Base-by-base conservation (phyloP, 2,329 filamentous ascomycete genomes). In the Colletotrichum aenigma region DNA sequence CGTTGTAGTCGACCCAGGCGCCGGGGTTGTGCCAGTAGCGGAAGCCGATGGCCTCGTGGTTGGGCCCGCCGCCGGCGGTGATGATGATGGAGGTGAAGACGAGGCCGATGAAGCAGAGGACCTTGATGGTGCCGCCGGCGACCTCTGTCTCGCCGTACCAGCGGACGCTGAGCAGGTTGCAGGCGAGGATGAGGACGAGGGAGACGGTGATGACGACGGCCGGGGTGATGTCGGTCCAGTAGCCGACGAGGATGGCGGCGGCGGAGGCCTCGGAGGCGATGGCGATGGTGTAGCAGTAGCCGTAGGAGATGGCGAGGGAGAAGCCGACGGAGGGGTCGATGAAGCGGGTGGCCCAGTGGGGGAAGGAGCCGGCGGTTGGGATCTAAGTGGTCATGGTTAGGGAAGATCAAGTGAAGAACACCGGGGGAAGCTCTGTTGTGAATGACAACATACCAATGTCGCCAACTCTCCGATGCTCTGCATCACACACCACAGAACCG, bases 51-150 rank as follows among this genome's bases (percentile, higher is more conserved):
- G 84, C 78, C 21, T 81, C 82, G 30, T 86, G 84, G 3, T 83
- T 86, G 10, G 86, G 86, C 13, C 93, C 93, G 9, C 86, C 86
- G n/a, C 86, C 86, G 13, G 85, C 86, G 43, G 87, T 82, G 61
- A 87, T 83, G 78, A 83, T 80, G 75, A 86, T 80, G 18, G 85
- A 86, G 62, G 88, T 84, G 77, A 89, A 88, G 77, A 88, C 85
- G 28, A 88, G 6, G 91, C 94, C 82, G 70, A 88, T 84, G 69
- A 88, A 87, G 86, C 87, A 88, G 38, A 84, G 82, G 48, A 88
- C 87, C 75, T 89, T 89, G 78, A 88, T 85, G 3, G 82, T 81
- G 8, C 85, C 86, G 43, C 83, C 81, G 7, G 86, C 75, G 21
- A 88, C 86, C 76, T 89, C 87, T 15, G 87, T 84, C 74, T 89